phyloP scores from a whole-genome alignment of 305 asterid genomes.

The Fraxinus nigra region DNA sequence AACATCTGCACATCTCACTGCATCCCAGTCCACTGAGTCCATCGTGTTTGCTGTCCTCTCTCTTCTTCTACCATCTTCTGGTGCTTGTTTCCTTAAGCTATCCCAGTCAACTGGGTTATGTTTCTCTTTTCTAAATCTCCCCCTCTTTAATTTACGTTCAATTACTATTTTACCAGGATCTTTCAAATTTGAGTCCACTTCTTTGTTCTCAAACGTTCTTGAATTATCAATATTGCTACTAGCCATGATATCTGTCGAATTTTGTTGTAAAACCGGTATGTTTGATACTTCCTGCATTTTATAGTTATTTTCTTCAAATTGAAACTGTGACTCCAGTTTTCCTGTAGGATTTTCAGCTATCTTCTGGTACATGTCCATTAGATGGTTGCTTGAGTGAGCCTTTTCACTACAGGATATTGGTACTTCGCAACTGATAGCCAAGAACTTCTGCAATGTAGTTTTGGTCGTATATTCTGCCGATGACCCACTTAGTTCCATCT shows the following conservation, averaged over 20 bases:
- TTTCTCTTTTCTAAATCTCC: conserved; percentile 51
- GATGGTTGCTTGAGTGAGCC: conserved; percentile 35
- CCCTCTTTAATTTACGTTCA: conserved; percentile 45
- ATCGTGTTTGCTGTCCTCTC: conserved; percentile 51
- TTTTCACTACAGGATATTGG: conserved; percentile 36
- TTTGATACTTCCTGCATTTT: conserved; percentile 39
- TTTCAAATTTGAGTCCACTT: conserved; percentile 45
- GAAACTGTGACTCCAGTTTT: conserved; percentile 27
- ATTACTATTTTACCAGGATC: conserved; percentile 36
- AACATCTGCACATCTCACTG: conserved; percentile 86
- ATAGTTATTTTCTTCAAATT: conserved; percentile 30
- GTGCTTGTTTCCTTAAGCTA: conserved; percentile 57
- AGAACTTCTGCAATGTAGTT: conserved; percentile 18
- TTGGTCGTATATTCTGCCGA: conserved; percentile 10
- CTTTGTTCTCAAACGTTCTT: conserved; percentile 41
- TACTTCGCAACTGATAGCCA: conserved; percentile 27
- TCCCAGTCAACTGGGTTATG: conserved; percentile 72
- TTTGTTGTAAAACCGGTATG: conserved; percentile 30
- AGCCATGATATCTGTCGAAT: conserved; percentile 43
- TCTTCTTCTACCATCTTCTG: conserved; percentile 42
- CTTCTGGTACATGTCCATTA: conserved; percentile 28
- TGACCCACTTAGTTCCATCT: conserved; percentile 54
- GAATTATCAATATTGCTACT: conserved; percentile 41
- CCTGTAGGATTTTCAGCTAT: conserved; percentile 30
- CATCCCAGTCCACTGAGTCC: conserved; percentile 98